Percentiles rank a stretch among this genome's conserved stretches.
phyloP scores from a whole-genome alignment of 1,284 basidiomycete species.

The Waitea zeae region DNA sequence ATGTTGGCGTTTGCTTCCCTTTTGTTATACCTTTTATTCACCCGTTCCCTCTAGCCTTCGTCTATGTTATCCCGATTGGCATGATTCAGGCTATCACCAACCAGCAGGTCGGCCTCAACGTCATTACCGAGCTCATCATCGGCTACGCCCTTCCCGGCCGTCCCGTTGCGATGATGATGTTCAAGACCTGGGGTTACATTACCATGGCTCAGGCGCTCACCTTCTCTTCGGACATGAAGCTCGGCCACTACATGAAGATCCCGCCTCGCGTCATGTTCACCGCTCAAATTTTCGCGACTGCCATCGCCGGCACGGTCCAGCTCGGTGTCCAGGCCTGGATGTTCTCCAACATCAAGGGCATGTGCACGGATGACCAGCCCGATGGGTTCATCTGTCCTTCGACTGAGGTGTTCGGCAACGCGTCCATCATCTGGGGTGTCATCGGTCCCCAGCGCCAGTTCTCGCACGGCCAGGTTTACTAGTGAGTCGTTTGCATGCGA shows the following conservation, averaged over 20 bases:
- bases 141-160: conserved; percentile 34
- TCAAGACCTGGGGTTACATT: conserved; percentile 29
- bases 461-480: conserved; percentile 17
- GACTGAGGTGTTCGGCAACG: conserved; percentile 19
- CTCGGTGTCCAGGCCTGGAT: conserved; percentile 27
- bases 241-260: conserved; percentile 33
- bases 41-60: conserved; percentile 18
- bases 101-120: conserved; percentile 42
- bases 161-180: conserved; percentile 46
- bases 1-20: too few relatives aligned
- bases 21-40: conserved; percentile 11
- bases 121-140: conserved; percentile 41
- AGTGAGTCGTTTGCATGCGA: conserved; percentile 8
- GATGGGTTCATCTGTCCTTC: conserved; percentile 19
- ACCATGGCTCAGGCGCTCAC: conserved; percentile 20
- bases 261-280: conserved; percentile 26
- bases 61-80: conserved; percentile 47
- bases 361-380: conserved; percentile 15
- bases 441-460: conserved; percentile 23
- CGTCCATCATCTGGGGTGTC: conserved; percentile 21
- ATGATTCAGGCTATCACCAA: conserved; percentile 53
- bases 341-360: conserved; percentile 17
- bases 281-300: conserved; percentile 21
- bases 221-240: conserved; percentile 25
- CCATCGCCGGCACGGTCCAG: conserved; percentile 22